Evolutionary conservation across 2,329 filamentous ascomycete species (phyloP), one percentile per base, ranked within the genome.

Genomic region (Paraphoma chrysanthemicola): DNA sequence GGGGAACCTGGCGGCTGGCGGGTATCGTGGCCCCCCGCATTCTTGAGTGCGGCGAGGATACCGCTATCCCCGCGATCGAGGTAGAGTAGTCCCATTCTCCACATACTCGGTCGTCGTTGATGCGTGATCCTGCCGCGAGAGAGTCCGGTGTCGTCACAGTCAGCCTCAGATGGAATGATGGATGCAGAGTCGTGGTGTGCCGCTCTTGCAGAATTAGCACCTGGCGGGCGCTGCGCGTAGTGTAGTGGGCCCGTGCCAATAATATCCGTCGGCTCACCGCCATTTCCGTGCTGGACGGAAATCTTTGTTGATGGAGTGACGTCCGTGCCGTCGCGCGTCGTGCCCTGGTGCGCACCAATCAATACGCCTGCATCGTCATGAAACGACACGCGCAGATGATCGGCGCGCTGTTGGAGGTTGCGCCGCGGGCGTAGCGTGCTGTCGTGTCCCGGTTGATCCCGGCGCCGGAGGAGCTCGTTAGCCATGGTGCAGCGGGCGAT

Each of bases 51-150:
- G 51, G 62, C 60, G 54, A 64, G 51, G 46, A 66, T 66, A 53
- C 61, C 60, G 59, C 63, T 64, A 54, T 64, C 61, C 48, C 61
- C 61, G 49, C 63, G 63, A 47, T 66, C 61, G 61, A 64, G 61
- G 63, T 66, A 64, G 44, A 54, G 51, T 29, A 66, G 63, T 48
- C 63, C 63, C 49, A 57, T 64, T 54, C 61, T 60, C 63, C 63
- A 66, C 63, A 66, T 66, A 57, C 52, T 57, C 49, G 60, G 36
- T 53, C 55, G 63, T 64, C 49, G 57, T 59, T 56, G 62, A 53
- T 57, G 61, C 54, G 59, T 41, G 23, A 23, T 51, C 51, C 44
- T 54, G 44, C 51, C 51, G 45, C 44, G 45, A 48, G 51, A 7
- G 44, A 48, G 36, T 48, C 36, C 54, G 53, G 56, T 44, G 56